Conservation (phyloP, 169 alveolate species). For the Nephromyces sp. region DNA sequence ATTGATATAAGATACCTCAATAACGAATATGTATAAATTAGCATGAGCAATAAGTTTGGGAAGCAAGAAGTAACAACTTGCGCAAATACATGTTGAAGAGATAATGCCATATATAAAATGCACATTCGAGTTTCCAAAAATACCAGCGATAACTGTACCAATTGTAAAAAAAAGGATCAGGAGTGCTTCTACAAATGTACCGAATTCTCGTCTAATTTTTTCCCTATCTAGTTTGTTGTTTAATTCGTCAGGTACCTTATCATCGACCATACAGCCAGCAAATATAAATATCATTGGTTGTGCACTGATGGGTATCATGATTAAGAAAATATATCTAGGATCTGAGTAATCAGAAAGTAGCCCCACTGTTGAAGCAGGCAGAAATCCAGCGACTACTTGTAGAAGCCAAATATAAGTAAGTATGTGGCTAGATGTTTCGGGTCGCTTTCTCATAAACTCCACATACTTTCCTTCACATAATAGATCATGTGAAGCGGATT, state of each 20-base stretch:
- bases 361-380: constrained; percentile 20
- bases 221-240: too few relatives aligned
- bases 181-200: background rate
- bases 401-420: constrained; percentile 13
- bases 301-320: constrained; percentile 13
- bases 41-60: constrained; percentile 14
- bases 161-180: background rate
- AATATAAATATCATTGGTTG: constrained; percentile 16
- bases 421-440: constrained; percentile 5
- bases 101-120: background rate
- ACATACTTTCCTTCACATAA: constrained; percentile 25
- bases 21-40: constrained; percentile 10
- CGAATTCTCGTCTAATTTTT: too few relatives aligned
- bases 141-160: background rate
- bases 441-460: constrained; percentile 6
- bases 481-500: constrained; percentile 12
- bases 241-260: background rate
- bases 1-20: constrained; percentile 3
- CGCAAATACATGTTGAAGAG: background rate
- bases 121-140: background rate
- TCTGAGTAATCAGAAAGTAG: constrained; percentile 19
- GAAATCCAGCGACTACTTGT: constrained; percentile 8
- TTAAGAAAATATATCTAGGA: constrained; percentile 6
- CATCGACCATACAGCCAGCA: constrained; percentile 13
- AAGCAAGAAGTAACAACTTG: background rate